Conservation (phyloP, 2,329 filamentous ascomycete species). For the Cercospora zeina region DNA sequence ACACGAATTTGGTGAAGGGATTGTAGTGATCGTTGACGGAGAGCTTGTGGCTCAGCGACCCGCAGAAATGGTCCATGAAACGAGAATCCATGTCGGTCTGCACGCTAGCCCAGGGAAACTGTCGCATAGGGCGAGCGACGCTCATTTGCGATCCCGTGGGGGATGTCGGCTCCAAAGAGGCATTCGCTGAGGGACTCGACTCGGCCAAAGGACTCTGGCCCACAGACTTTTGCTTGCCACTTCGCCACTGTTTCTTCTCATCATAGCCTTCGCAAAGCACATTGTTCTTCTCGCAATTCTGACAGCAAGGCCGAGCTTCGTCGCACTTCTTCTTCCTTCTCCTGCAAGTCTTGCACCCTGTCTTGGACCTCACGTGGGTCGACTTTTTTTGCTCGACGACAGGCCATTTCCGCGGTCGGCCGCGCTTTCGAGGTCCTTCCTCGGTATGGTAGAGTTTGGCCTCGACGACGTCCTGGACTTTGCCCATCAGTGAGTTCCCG, state of each 20-base stretch:
- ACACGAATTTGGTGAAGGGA: slow-evolving; percentile 79
- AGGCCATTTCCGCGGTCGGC: slow-evolving; percentile 79
- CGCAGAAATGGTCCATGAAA: slow-evolving; percentile 81
- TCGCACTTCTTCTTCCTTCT: slow-evolving; percentile 63
- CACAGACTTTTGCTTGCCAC: slow-evolving; percentile 67
- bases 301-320: slow-evolving; percentile 54
- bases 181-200: neutral
- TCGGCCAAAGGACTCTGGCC: neutral
- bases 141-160: neutral
- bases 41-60: slow-evolving; percentile 74
- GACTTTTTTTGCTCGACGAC: slow-evolving; percentile 64
- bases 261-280: slow-evolving; percentile 90
- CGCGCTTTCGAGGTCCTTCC: slow-evolving; percentile 55
- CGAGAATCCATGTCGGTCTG: slow-evolving; percentile 77
- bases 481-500: slow-evolving; percentile 41
- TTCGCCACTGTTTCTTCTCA: slow-evolving; percentile 82
- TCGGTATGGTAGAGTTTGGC: slow-evolving; percentile 37
- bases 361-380: slow-evolving; percentile 69
- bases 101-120: slow-evolving; percentile 70
- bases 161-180: neutral
- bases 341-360: slow-evolving; percentile 60
- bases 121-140: slow-evolving; percentile 48
- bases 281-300: slow-evolving; percentile 91
- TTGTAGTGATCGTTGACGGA: slow-evolving; percentile 79
- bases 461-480: slow-evolving; percentile 38